Percentiles rank a stretch among this genome's conserved stretches.
Conservation (phyloP, 2,329 filamentous ascomycete species). For the Talaromyces sp. region DNA sequence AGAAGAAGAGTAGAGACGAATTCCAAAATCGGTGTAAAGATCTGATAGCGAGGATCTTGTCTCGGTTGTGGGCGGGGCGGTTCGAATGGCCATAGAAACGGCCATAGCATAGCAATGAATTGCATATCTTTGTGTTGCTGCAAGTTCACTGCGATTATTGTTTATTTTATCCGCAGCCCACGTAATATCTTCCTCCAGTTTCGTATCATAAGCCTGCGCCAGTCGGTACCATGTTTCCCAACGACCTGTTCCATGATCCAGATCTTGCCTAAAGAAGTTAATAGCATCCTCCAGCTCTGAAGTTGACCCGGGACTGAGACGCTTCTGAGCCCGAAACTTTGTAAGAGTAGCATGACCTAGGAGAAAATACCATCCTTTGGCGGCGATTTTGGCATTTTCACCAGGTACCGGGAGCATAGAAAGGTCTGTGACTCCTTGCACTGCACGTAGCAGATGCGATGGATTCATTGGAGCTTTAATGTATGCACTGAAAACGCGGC, state of each 20-base stretch:
- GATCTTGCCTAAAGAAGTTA: slow-evolving; percentile 75
- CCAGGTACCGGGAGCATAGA: slow-evolving; percentile 71
- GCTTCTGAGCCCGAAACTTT: slow-evolving; percentile 79
- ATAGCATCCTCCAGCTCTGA: slow-evolving; percentile 83
- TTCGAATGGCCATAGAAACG: slow-evolving; percentile 61
- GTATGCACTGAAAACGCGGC: slow-evolving; percentile 78
- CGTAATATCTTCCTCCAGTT: slow-evolving; percentile 81
- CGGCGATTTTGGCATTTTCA: slow-evolving; percentile 70
- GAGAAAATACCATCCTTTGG: slow-evolving; percentile 88
- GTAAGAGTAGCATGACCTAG: slow-evolving; percentile 85
- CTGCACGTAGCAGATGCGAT: slow-evolving; percentile 74
- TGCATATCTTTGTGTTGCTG: slow-evolving; percentile 74
- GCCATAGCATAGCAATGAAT: slow-evolving; percentile 82
- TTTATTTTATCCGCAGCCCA: slow-evolving; percentile 94
- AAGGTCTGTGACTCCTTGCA: slow-evolving; percentile 75
- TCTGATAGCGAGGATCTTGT: slow-evolving; percentile 62
- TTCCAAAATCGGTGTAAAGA: slow-evolving; percentile 69
- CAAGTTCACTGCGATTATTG: slow-evolving; percentile 73
- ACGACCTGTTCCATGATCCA: slow-evolving; percentile 77
- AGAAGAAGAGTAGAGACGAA: slow-evolving; percentile 69
- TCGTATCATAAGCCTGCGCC: slow-evolving; percentile 83
- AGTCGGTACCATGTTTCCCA: slow-evolving; percentile 93
- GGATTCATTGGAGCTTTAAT: slow-evolving; percentile 84
- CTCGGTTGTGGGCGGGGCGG: slow-evolving; percentile 57
- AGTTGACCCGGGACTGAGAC: slow-evolving; percentile 75